Percentiles rank a stretch among this genome's conserved stretches.
Conservation (phyloP, 768 basidiomycete species). For the Trametes cingulata region DNA sequence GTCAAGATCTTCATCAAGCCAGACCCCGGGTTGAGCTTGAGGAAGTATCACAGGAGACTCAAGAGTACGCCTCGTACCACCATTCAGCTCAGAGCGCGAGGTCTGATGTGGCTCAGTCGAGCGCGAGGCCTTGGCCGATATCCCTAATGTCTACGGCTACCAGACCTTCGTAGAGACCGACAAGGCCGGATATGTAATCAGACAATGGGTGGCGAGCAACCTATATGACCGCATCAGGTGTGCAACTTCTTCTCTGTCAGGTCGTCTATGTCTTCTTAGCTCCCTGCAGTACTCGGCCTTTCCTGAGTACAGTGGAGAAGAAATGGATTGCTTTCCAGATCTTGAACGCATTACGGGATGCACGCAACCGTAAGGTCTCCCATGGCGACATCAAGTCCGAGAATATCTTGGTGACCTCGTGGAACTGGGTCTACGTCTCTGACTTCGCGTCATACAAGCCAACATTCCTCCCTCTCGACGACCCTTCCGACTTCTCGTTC, state of each 20-base stretch:
- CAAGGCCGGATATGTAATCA: slow-evolving; percentile 90
- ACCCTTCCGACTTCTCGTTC: slow-evolving; percentile 96
- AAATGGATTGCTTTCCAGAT: slow-evolving; percentile 98
- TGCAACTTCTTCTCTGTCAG: slow-evolving; percentile 29
- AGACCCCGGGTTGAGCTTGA: slow-evolving; percentile 78
- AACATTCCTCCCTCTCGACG: slow-evolving; percentile 91
- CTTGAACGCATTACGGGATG: slow-evolving; percentile 79
- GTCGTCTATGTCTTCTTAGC: no score
- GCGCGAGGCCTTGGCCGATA: slow-evolving; percentile 78
- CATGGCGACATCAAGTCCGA: slow-evolving; percentile 99
- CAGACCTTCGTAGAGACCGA: slow-evolving; percentile 93
- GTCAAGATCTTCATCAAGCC: slow-evolving; percentile 97
- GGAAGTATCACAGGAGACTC: slow-evolving; percentile 71
- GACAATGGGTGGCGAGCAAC: slow-evolving; percentile 94
- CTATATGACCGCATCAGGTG: slow-evolving; percentile 97
- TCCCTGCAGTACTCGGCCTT: slow-evolving; percentile 82
- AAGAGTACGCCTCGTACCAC: slow-evolving; percentile 54
- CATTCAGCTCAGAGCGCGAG: neutral
- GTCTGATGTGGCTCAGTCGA: slow-evolving; percentile 56
- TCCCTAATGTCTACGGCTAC: slow-evolving; percentile 87
- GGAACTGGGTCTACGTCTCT: slow-evolving; percentile 93
- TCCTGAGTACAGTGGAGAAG: slow-evolving; percentile 89
- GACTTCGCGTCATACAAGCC: slow-evolving; percentile 97
- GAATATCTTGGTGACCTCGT: slow-evolving; percentile 94
- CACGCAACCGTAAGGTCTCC: slow-evolving; percentile 82